Evolutionary conservation across 441 rosid species (phyloP), one percentile per base, ranked within the genome.

Genomic region (Gossypium davidsonii): DNA sequence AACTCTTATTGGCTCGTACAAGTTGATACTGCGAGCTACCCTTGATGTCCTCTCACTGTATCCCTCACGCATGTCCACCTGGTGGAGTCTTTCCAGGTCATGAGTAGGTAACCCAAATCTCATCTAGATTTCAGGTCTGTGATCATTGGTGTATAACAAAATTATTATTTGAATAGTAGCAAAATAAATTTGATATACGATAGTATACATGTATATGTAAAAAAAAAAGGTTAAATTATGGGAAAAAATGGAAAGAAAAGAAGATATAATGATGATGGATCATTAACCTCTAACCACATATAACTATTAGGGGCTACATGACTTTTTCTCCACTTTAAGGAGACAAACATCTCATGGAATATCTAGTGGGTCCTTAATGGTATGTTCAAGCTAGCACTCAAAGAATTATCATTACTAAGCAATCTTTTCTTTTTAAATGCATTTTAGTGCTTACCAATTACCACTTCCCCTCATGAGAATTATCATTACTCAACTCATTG

Each of bases 311-410:
- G 69, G 12, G 39, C 56, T 66, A 66, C 56, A 44, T 44, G 17
- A 65, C 42, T 46, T 56, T 73, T 68, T 68, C 42, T 74, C 20
- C 23, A 62, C 70, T 75, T 81, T n/a, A 55, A 79, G 71, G 76
- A 74, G 82, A 81, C 87, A 79, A 67, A 58, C 70, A 77, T 75
- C 77, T 25, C 8, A 21, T 17, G 39, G 37, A 51, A 71, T 44
- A 77, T 84, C 73, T 74, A 6, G 79, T 73, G 81, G 86, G 67
- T 67, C 86, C 77, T 39, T 42, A 10, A 6, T 17, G 53, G 2
- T 37, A 31, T 69, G 23, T 20, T 21, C 34, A 31, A 9, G 46
- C 34, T 23, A 9, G 46, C 56, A 68, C 57, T 49, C 28, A 11
- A 25, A 70, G 9, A 21, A 21, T 21, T 21, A 21, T 21, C 23